Conservation (phyloP, 106 monocot genomes). For the Apostasia shenzhenica region DNA sequence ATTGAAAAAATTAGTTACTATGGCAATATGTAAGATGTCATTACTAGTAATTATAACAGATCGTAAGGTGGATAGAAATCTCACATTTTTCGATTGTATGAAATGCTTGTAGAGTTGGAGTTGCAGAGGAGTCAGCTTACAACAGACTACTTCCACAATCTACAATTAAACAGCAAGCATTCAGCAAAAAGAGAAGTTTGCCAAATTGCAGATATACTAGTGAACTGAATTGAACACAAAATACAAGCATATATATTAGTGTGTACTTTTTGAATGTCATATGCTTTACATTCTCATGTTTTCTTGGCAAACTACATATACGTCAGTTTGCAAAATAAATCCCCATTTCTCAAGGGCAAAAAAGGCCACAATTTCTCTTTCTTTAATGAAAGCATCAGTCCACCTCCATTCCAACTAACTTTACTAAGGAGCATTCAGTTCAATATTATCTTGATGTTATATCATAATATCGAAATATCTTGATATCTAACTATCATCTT, state of each 20-base stretch:
- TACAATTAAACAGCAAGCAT: constrained; percentile 16
- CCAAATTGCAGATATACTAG: background rate
- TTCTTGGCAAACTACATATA: no score
- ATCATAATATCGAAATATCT: no score
- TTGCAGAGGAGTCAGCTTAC: constrained; percentile 86
- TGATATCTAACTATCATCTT: no score
- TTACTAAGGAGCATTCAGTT: no score
- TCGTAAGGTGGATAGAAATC: constrained; percentile 8
- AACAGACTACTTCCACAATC: constrained; percentile 97
- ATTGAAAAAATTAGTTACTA: background rate
- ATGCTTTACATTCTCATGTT: no score
- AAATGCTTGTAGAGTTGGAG: constrained; percentile 80
- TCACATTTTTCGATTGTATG: constrained; percentile 94
- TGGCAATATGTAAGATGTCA: background rate
- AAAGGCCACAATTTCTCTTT: no score
- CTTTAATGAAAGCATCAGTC: no score
- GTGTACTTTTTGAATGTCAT: no score
- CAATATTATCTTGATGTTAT: no score
- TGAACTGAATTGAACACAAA: background rate
- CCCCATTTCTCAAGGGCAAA: no score
- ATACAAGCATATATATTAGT: background rate
- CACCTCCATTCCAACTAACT: no score
- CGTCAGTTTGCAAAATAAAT: no score
- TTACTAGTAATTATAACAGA: background rate
- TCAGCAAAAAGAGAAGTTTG: background rate